Conservation (phyloP, 2,329 filamentous ascomycete genomes). For the Colletotrichum sp. region DNA sequence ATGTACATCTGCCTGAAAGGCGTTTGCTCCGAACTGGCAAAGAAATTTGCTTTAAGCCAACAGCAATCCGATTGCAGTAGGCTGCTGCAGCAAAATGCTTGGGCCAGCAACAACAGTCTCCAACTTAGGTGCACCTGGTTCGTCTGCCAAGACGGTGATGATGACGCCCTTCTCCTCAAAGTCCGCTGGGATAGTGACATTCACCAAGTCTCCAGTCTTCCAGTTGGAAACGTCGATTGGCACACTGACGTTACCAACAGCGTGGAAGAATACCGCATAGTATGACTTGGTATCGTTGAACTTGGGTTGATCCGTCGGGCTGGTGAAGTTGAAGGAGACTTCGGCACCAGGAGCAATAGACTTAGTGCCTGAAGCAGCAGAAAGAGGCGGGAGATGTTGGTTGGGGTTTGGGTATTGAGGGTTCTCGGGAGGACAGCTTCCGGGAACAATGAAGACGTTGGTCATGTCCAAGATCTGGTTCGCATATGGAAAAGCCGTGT, state of each 20-base stretch:
- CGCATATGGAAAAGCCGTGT: neutral
- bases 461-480: neutral
- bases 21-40: neutral
- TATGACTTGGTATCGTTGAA: neutral
- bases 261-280: neutral
- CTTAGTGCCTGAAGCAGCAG: neutral
- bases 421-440: neutral
- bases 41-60: neutral
- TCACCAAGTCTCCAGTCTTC: neutral
- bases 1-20: neutral
- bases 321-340: neutral
- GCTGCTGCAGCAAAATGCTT: neutral
- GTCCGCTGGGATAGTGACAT: neutral
- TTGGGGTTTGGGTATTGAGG: neutral
- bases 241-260: neutral
- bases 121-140: neutral
- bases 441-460: neutral
- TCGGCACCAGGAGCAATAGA: neutral
- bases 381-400: neutral
- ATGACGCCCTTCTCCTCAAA: neutral
- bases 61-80: neutral
- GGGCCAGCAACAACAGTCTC: neutral
- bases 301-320: neutral
- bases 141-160: neutral
- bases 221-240: neutral